These are phyloP conservation scores for Elsinoe ampelina DNA, from an alignment of 2,329 filamentous ascomycete genomes.

Conservation along the genomic window DNA sequence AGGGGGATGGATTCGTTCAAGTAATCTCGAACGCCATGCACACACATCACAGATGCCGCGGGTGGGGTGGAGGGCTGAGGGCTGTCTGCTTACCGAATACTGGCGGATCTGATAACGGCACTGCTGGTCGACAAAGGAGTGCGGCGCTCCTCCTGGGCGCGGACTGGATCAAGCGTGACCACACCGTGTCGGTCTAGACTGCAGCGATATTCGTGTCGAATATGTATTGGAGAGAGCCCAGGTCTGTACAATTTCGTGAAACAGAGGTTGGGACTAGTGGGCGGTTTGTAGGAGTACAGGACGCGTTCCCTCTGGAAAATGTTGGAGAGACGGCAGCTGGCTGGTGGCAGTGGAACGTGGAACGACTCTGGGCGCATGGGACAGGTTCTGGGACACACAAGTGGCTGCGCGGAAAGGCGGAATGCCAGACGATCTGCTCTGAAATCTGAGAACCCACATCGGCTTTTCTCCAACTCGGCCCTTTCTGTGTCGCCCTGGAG, in stretches of 20 bases:
- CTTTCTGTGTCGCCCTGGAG: not conserved
- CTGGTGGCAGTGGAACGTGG: not conserved
- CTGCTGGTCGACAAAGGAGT: slow-evolving; percentile 4
- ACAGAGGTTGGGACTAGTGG: not conserved
- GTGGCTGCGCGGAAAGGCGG: not conserved
- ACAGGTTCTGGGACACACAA: not conserved
- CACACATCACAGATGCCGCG: not conserved
- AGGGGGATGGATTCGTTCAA: not conserved
- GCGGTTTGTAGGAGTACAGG: slow-evolving; percentile 8
- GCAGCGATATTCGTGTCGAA: not conserved
- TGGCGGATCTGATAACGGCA: slow-evolving; percentile 14
- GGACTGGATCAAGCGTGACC: slow-evolving; percentile 1
- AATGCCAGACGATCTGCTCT: not conserved
- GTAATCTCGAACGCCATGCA: not conserved
- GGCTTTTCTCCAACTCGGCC: not conserved
- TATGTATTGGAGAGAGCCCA: not conserved
- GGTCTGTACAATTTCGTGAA: not conserved
- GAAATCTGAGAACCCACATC: no score
- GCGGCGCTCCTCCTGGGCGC: slow-evolving; percentile 4
- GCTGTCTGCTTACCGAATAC: slow-evolving; percentile 4
- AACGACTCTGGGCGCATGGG: not conserved
- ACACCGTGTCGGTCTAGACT: not conserved
- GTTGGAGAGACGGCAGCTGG: not conserved
- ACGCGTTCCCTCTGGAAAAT: slow-evolving; percentile 1
- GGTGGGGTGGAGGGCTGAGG: not conserved